These are phyloP conservation scores for Calocera viscosa DNA, from an alignment of 768 basidiomycete genomes.

Conservation along the genomic window DNA sequence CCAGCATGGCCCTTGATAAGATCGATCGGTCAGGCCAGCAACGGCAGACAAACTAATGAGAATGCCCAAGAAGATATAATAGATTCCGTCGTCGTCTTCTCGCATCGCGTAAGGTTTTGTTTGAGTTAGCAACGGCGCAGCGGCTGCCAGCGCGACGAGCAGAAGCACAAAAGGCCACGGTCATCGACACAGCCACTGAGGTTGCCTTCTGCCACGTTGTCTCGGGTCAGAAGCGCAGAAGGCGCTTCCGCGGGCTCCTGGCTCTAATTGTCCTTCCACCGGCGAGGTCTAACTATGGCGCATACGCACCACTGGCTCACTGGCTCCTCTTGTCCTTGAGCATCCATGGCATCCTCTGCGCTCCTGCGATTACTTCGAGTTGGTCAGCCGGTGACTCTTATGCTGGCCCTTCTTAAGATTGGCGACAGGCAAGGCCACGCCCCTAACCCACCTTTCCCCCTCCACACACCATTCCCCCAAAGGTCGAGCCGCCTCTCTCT, in stretches of 20 bases:
- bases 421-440: not conserved
- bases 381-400: not conserved
- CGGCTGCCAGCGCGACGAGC: not conserved
- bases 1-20: too few relatives aligned
- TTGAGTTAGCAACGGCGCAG: not conserved
- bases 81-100: too few relatives aligned
- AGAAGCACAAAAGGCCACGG: not conserved
- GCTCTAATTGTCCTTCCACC: not conserved
- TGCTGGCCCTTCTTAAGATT: not conserved
- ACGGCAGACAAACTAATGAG: too few relatives aligned
- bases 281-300: not conserved
- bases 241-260: not conserved
- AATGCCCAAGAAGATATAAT: too few relatives aligned
- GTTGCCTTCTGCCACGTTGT: not conserved
- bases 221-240: not conserved
- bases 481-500: not conserved
- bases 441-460: not conserved
- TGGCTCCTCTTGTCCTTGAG: slow-evolving; percentile 5
- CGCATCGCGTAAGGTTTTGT: not conserved
- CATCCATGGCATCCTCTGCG: not conserved
- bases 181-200: not conserved
- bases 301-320: not conserved
- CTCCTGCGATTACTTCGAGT: not conserved
- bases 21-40: too few relatives aligned
- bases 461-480: not conserved